A percentile compares a stretch with the other conserved stretches of the same genome.
Evolutionary conservation across 192 early-diverging fungal genomes (phyloP).

Genomic region (Coemansia sp.): DNA sequence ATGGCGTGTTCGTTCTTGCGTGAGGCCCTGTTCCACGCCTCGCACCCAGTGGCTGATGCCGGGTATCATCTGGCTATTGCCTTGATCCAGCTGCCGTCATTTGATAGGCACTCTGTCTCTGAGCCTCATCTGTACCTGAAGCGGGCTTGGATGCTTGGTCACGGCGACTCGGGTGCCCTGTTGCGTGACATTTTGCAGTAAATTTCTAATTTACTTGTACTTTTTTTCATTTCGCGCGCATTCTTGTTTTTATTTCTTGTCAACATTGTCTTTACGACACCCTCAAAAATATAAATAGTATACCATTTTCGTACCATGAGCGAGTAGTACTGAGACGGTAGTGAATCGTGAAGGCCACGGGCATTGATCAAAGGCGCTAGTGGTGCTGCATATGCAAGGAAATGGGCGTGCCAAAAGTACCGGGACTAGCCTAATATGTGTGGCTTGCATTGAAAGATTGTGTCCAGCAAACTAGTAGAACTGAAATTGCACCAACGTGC

Average conservation of each 20-base stretch:
- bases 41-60: constrained; percentile 55
- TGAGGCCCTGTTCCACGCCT: constrained; percentile 46
- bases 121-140: constrained; percentile 54
- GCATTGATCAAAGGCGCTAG: background rate
- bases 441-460: constrained; percentile 5
- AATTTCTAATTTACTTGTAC: constrained; percentile 3
- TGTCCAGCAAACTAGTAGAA: background rate
- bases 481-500: background rate
- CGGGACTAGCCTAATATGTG: background rate
- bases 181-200: constrained; percentile 48
- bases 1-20: constrained; percentile 54
- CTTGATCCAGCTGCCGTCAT: constrained; percentile 53
- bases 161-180: constrained; percentile 45
- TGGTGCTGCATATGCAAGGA: background rate
- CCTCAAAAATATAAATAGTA: background rate
- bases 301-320: too few relatives aligned
- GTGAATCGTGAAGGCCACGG: too few relatives aligned
- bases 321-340: too few relatives aligned
- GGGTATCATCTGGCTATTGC: constrained; percentile 44
- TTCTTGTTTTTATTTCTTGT: background rate
- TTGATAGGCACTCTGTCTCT: constrained; percentile 37
- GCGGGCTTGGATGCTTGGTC: constrained; percentile 51
- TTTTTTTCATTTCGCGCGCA: constrained; percentile 14
- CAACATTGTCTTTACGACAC: background rate
- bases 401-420: background rate